Conservation (phyloP, 352 stramenopile genomes). For the Phytophthora rubi region DNA sequence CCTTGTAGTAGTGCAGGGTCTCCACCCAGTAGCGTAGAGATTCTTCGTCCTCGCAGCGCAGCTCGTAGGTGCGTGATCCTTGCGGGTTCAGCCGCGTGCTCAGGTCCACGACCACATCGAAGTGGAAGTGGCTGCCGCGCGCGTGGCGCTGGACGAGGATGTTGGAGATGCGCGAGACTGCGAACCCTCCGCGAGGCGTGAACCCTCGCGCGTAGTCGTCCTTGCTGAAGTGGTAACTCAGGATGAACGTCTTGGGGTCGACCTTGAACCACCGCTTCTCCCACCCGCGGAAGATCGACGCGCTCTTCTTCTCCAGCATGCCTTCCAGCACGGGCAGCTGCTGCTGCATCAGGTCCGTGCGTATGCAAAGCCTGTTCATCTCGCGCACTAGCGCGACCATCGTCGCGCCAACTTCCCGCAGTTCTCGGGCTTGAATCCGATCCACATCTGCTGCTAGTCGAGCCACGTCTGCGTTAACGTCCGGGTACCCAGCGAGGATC, state of each 20-base stretch:
- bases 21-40: conserved; percentile 72
- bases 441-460: conserved; percentile 51
- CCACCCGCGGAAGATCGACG: conserved; percentile 77
- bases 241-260: conserved; percentile 67
- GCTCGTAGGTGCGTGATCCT: conserved; percentile 69
- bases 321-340: conserved; percentile 65
- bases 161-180: conserved; percentile 59
- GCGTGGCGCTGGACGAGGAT: conserved; percentile 56
- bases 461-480: conserved; percentile 50
- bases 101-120: conserved; percentile 74
- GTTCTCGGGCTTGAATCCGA: conserved; percentile 39
- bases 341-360: conserved; percentile 36
- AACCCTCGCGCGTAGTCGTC: conserved; percentile 72
- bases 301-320: conserved; percentile 79
- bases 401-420: conserved; percentile 47
- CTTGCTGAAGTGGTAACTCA: conserved; percentile 75
- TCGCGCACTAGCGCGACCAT: conserved; percentile 69
- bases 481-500: conserved; percentile 43
- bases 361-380: conserved; percentile 54
- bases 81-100: conserved; percentile 68
- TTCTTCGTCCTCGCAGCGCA: conserved; percentile 65
- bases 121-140: conserved; percentile 55
- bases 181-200: conserved; percentile 64
- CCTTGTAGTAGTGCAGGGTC: conserved; percentile 72
- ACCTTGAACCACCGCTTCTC: conserved; percentile 74